These are phyloP conservation scores for Omphalotus olearius DNA, from an alignment of 1,284 basidiomycete species.

Conservation along the genomic window DNA sequence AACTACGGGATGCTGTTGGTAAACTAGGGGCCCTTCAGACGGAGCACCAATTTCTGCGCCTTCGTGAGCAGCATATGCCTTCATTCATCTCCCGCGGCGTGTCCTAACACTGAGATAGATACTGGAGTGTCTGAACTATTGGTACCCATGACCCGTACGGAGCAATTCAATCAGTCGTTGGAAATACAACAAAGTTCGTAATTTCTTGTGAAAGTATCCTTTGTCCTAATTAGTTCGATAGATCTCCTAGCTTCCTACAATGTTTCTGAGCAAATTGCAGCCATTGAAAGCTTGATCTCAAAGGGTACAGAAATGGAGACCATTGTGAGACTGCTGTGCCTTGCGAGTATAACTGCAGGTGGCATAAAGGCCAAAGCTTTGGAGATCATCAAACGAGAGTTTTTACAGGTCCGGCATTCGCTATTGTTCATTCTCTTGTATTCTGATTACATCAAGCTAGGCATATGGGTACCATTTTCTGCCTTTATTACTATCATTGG, in stretches of 20 bases:
- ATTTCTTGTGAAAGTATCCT: slow-evolving; percentile 1
- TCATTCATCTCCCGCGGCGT: slow-evolving; percentile 3
- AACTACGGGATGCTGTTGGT: slow-evolving; percentile 94
- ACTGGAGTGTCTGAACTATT: slow-evolving; percentile 92
- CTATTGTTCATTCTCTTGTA: slow-evolving; percentile 2
- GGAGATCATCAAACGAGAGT: slow-evolving; percentile 87
- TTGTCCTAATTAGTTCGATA: slow-evolving; percentile 27
- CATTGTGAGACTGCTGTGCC: slow-evolving; percentile 79
- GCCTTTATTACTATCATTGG: slow-evolving; percentile 79
- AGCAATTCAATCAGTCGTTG: slow-evolving; percentile 86
- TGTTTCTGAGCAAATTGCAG: slow-evolving; percentile 65
- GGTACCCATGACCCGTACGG: slow-evolving; percentile 80
- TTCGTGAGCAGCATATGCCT: slow-evolving; percentile 55
- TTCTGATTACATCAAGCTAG: slow-evolving; percentile 35
- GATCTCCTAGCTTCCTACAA: slow-evolving; percentile 92
- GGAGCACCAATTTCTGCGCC: slow-evolving; percentile 84
- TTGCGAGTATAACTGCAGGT: slow-evolving; percentile 79
- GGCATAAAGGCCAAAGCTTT: slow-evolving; percentile 87
- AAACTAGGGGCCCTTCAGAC: slow-evolving; percentile 88
- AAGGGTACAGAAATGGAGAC: slow-evolving; percentile 78
- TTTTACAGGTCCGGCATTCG: slow-evolving; percentile 67
- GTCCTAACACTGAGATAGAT: slow-evolving; percentile 46
- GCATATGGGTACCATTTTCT: slow-evolving; percentile 91
- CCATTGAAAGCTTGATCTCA: slow-evolving; percentile 85
- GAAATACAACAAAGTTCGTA: slow-evolving; percentile 92